Evolutionary conservation across 345 rosid genomes (phyloP).

Genomic region (Geranium rotundifolium): DNA sequence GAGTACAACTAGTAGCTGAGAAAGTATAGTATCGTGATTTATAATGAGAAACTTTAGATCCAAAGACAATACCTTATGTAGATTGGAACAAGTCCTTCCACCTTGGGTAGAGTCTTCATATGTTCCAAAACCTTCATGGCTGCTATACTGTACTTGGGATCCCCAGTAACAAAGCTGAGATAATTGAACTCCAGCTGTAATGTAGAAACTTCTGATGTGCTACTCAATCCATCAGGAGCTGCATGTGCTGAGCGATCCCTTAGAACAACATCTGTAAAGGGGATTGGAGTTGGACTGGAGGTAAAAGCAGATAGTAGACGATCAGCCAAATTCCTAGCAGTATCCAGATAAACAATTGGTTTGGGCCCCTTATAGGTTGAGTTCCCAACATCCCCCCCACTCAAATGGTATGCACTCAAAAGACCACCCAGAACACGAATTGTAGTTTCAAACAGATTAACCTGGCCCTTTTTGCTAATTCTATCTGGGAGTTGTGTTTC

Average conservation of each 20-base stretch:
- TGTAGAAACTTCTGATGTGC: conserved; percentile 86
- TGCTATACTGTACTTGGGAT: conserved; percentile 65
- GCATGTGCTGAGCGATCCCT: conserved; percentile 71
- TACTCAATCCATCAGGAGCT: conserved; percentile 83
- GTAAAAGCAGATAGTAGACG: conserved; percentile 76
- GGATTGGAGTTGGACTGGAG: conserved; percentile 75
- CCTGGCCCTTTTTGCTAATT: conserved; percentile 81
- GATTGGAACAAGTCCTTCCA: conserved; percentile 87
- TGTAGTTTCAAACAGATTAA: conserved; percentile 94
- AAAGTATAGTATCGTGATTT: background rate
- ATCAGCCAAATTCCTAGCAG: conserved; percentile 77
- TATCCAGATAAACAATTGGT: conserved; percentile 63
- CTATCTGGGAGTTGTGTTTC: conserved; percentile 66
- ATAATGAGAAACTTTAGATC: background rate
- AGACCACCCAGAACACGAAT: conserved; percentile 96
- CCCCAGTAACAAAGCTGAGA: conserved; percentile 80
- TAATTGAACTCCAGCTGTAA: conserved; percentile 94
- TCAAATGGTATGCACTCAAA: conserved; percentile 90
- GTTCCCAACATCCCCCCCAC: conserved; percentile 62
- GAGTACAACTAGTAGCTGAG: background rate
- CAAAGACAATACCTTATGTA: conserved; percentile 62
- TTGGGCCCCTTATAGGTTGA: conserved; percentile 43
- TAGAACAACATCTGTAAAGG: conserved; percentile 70
- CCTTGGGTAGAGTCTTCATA: conserved; percentile 71
- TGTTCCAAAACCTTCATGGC: conserved; percentile 96